Conservation (phyloP, 2,329 filamentous ascomycete genomes). For the Nemania sp. region DNA sequence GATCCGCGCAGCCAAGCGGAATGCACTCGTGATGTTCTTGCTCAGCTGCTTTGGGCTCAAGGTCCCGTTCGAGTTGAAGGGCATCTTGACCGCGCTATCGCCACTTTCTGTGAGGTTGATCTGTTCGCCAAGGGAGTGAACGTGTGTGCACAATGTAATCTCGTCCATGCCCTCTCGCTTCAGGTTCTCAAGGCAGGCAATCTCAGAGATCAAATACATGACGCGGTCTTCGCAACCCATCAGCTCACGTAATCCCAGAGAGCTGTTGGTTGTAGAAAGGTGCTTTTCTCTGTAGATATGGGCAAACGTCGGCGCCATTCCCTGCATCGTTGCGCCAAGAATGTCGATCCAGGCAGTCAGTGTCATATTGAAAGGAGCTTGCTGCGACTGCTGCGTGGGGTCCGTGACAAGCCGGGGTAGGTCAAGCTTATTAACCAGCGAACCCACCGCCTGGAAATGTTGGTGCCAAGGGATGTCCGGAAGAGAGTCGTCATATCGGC, state of each 20-base stretch:
- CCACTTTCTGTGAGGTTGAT: conserved; percentile 77
- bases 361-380: conserved; percentile 92
- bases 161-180: conserved; percentile 83
- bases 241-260: conserved; percentile 79
- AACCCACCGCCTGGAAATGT: conserved; percentile 90
- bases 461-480: conserved; percentile 96
- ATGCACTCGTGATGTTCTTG: conserved; percentile 86
- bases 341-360: conserved; percentile 96
- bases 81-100: conserved; percentile 60
- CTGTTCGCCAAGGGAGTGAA: conserved; percentile 83
- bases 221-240: conserved; percentile 98
- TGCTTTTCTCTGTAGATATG: conserved; percentile 97
- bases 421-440: conserved; percentile 81
- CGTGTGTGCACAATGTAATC: conserved; percentile 84
- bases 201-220: conserved; percentile 98
- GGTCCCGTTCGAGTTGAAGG: conserved; percentile 69
- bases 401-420: conserved; percentile 70
- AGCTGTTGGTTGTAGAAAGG: conserved; percentile 64
- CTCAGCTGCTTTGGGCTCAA: conserved; percentile 82
- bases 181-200: conserved; percentile 90
- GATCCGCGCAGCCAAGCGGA: conserved; percentile 89
- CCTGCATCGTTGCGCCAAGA: conserved; percentile 88
- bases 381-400: conserved; percentile 59
- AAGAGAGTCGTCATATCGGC: conserved; percentile 79
- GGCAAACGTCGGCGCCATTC: conserved; percentile 82